phyloP scores from a whole-genome alignment of 306 rosid genomes.

The Acmispon strigosus region DNA sequence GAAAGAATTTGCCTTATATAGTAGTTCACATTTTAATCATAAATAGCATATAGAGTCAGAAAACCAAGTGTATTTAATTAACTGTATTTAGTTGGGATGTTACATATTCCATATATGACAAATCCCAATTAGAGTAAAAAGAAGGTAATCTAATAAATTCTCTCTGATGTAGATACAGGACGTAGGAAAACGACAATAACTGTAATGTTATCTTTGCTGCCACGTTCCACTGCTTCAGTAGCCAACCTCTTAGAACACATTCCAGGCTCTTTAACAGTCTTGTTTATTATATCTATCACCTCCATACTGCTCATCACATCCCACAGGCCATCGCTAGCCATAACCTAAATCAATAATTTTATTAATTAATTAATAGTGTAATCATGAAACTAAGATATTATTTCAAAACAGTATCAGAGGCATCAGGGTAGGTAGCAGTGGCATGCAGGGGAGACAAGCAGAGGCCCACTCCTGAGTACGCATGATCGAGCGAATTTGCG shows the following conservation, averaged over 20 bases:
- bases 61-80: no score
- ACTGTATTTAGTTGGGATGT: constrained; percentile 42
- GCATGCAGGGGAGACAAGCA: no score
- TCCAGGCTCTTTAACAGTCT: constrained; percentile 87
- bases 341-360: constrained; percentile 42
- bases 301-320: constrained; percentile 71
- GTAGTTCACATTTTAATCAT: no score
- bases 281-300: constrained; percentile 55
- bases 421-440: background rate
- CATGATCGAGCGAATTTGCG: no score
- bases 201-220: constrained; percentile 85
- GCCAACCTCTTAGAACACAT: constrained; percentile 96
- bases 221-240: constrained; percentile 83
- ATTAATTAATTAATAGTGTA: background rate
- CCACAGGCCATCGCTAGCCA: constrained; percentile 97
- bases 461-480: no score
- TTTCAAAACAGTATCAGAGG: background rate
- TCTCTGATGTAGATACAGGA: constrained; percentile 82
- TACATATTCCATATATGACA: background rate
- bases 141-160: constrained; percentile 52
- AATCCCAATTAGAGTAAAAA: background rate
- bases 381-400: background rate
- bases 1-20: no score
- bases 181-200: constrained; percentile 73
- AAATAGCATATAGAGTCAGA: no score